Evolutionary conservation across 805 yeast species (phyloP).

Genomic region (Candida loeiensis): DNA sequence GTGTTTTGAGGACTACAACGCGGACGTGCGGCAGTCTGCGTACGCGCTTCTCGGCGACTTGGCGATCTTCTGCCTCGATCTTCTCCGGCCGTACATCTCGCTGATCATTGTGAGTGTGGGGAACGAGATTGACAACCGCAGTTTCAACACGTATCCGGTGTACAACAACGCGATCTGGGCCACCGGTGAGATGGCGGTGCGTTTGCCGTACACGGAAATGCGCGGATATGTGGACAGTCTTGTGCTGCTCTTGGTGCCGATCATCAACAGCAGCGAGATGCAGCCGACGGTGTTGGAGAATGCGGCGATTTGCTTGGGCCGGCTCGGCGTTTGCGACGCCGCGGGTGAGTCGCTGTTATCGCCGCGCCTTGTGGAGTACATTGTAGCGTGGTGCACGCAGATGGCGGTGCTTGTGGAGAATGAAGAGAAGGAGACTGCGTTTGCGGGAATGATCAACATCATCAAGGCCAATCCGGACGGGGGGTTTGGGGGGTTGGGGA

Average conservation of each 20-base stretch:
- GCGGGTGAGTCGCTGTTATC: slow-evolving; percentile 53
- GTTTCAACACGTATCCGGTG: slow-evolving; percentile 53
- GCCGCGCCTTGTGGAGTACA: slow-evolving; percentile 54
- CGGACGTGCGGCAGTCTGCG: slow-evolving; percentile 91
- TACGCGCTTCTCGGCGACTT: slow-evolving; percentile 90
- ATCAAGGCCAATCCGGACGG: slow-evolving; percentile 60
- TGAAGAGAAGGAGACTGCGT: slow-evolving; percentile 85
- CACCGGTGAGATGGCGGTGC: slow-evolving; percentile 77
- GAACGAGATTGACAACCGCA: slow-evolving; percentile 57
- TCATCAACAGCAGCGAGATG: slow-evolving; percentile 52
- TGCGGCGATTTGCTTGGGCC: slow-evolving; percentile 84
- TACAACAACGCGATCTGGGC: slow-evolving; percentile 94
- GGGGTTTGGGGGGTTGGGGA: slow-evolving; percentile 49
- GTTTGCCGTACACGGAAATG: slow-evolving; percentile 44
- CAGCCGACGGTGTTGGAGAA: slow-evolving; percentile 75
- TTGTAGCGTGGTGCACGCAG: slow-evolving; percentile 66
- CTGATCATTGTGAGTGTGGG: slow-evolving; percentile 63
- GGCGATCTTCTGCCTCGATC: slow-evolving; percentile 54
- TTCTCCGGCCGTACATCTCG: slow-evolving; percentile 44
- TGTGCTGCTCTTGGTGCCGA: slow-evolving; percentile 53
- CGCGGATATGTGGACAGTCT: slow-evolving; percentile 53
- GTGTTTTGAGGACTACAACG: slow-evolving; percentile 69
- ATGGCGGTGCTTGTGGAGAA: slow-evolving; percentile 69
- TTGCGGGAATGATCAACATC: slow-evolving; percentile 75
- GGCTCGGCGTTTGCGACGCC: slow-evolving; percentile 62